A percentile compares a stretch with the other conserved stretches of the same genome.
Conservation (phyloP, 495 filamentous ascomycete genomes). For the Hypoxylon perforatum region DNA sequence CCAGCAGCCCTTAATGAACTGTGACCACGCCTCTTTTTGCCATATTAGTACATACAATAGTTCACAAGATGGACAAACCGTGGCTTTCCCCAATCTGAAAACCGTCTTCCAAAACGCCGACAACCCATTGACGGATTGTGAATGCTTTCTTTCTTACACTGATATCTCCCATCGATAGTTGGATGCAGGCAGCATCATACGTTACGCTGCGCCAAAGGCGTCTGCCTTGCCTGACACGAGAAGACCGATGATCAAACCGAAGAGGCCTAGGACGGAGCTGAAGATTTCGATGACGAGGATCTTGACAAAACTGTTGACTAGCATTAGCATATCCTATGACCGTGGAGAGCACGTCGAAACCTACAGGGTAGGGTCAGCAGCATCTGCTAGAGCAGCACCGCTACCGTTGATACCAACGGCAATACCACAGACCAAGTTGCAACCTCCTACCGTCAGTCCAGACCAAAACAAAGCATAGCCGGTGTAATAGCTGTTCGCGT, state of each 20-base stretch:
- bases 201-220: conserved; percentile 70
- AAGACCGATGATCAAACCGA: conserved; percentile 94
- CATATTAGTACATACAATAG: conserved; percentile 43
- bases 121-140: conserved; percentile 33
- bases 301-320: conserved; percentile 84
- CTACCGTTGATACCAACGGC: conserved; percentile 98
- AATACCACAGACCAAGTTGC: conserved; percentile 95
- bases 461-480: conserved; percentile 97
- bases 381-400: conserved; percentile 95
- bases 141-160: conserved; percentile 43
- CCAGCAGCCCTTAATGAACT: conserved; percentile 34
- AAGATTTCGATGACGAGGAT: conserved; percentile 99
- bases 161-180: conserved; percentile 17
- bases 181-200: neutral
- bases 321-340: conserved; percentile 36
- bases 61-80: conserved; percentile 36
- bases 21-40: conserved; percentile 22
- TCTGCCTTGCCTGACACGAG: conserved; percentile 83
- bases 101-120: conserved; percentile 42
- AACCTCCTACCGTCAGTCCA: conserved; percentile 90
- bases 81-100: conserved; percentile 38
- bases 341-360: conserved; percentile 44
- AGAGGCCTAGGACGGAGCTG: conserved; percentile 97
- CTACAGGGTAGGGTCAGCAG: conserved; percentile 89
- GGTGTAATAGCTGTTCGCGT: conserved; percentile 87